These are phyloP conservation scores for Penicillium pancosmium DNA, from an alignment of 495 filamentous ascomycete species.

Conservation along the genomic window DNA sequence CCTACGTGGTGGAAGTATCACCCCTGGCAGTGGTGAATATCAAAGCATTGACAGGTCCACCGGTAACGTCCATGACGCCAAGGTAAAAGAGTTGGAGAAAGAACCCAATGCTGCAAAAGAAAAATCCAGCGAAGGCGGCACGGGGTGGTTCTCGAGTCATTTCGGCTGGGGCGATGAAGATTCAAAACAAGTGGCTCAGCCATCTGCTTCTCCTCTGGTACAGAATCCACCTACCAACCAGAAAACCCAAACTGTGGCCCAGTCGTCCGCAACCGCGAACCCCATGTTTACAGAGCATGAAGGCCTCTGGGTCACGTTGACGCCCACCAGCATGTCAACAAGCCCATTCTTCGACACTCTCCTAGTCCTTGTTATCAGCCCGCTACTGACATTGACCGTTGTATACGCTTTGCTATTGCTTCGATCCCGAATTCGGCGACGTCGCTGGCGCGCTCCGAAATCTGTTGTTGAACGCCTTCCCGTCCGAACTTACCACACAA, in stretches of 20 bases:
- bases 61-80: slow-evolving; percentile 19
- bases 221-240: slow-evolving; percentile 8
- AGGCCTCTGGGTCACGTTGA: slow-evolving; percentile 94
- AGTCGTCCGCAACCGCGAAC: slow-evolving; percentile 14
- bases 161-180: slow-evolving; percentile 35
- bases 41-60: slow-evolving; percentile 38
- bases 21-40: slow-evolving; percentile 80
- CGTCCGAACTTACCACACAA: slow-evolving; percentile 90
- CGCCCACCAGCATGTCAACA: slow-evolving; percentile 86
- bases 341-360: slow-evolving; percentile 96
- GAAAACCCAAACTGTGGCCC: slow-evolving; percentile 18
- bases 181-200: slow-evolving; percentile 12
- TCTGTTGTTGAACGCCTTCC: slow-evolving; percentile 94
- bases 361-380: slow-evolving; percentile 88
- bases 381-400: slow-evolving; percentile 85
- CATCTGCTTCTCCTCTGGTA: slow-evolving; percentile 16
- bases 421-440: slow-evolving; percentile 83
- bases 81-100: slow-evolving; percentile 11
- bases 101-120: slow-evolving; percentile 8
- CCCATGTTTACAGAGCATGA: slow-evolving; percentile 59
- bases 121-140: slow-evolving; percentile 11
- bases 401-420: slow-evolving; percentile 90
- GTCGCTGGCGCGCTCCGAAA: slow-evolving; percentile 95
- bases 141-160: slow-evolving; percentile 44
- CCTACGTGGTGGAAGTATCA: slow-evolving; percentile 69